Evolutionary conservation across 2,329 filamentous ascomycete species (phyloP), one percentile per base, ranked within the genome.

Genomic region (Spiromastix sp.): DNA sequence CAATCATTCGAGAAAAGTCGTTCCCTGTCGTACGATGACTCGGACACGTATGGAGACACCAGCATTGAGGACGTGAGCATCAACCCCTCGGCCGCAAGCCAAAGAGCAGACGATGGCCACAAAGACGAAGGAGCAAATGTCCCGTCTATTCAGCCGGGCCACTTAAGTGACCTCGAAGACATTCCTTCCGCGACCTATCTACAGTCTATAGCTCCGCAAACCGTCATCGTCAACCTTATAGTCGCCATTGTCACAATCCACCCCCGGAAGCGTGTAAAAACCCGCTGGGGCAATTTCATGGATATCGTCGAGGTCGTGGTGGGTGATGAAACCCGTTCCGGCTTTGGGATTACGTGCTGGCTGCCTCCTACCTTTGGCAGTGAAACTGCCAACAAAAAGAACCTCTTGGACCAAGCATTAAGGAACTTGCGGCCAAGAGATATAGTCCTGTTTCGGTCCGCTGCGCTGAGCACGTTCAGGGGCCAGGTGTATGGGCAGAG

Each of bases 301-400:
- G 72, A 81, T 4, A 68, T 93, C 3, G 64, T 89, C 26, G 85
- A 93, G 56, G 57, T 91, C 2, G 65, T 87, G 1, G 76, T 95
- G 1, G 87, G 83, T 4, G 89, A 96, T 55, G 83, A 94, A 34
- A 93, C 86, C 0, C 74, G 71, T 43, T 74, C 83, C 0, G 82
- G 81, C 2, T 93, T 95, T 59, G 75, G 71, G 18, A 68, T 95
- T 37, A 87, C 81, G 2, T 85, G 93, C 54, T 96, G 89, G 89
- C 63, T 93, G 2, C 60, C 70, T 4, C 57, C 64, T 2, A 36
- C 42, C 13, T 20, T 21, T 19, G 21, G 30, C n/a, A 24, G 16
- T 20, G 43, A 41, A 45, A 48, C 42, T 25, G 28, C 17, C 18
- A 36, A 25, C 11, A 38, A 47, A 18, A 42, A 42, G 16, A 46